Evolutionary conservation across 257 asterid genomes (phyloP), one percentile per base, ranked within the genome.

Genomic region (Penstemon davidsonii): DNA sequence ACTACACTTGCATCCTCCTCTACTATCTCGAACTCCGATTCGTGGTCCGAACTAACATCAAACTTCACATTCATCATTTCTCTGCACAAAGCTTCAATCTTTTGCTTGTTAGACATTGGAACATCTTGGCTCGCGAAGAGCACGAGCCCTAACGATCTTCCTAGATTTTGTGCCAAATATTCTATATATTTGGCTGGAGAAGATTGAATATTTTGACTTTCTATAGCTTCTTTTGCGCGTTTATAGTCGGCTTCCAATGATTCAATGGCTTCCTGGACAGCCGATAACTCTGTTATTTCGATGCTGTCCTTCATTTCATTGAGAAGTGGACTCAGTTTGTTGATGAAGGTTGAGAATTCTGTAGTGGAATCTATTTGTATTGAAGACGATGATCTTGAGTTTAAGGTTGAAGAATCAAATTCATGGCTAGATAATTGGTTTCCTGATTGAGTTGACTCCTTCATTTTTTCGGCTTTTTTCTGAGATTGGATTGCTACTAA

Each of bases 91-190:
- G 74, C 80, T 76, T 87, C 96, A 66, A 89, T 80, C 64, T 64
- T 81, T 44, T 71, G 80, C 80, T 77, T 92, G 57, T 81, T 85
- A 3, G 73, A 67, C 39, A 86, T 39, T 3, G 88, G 85, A 0
- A 60, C 77, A 2, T 87, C 96, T 52, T 84, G 92, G 71, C 97
- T 64, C 1, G 97, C 88, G 67, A 92, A 87, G 9, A 89, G 85
- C 46, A 90, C 90, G 50, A 92, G 95, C 55, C 96, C 98, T 66
- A 92, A 70, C 45, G 93, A 88, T 57, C 97, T 77, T 4, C 91
- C 96, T 4, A 92, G 89, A 69, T 82, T 89, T 36, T 88, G 89
- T 0, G 83, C 73, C 59, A 83, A 62, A 41, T 63, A 69, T 67
- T 86, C 92, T 5, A 92, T 79, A 44, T 81, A 78, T 73, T 88